Percentiles rank a stretch among this genome's conserved stretches.
These are phyloP conservation scores for Mycena alexandri DNA, from an alignment of 768 basidiomycete genomes.

Conservation along the genomic window DNA sequence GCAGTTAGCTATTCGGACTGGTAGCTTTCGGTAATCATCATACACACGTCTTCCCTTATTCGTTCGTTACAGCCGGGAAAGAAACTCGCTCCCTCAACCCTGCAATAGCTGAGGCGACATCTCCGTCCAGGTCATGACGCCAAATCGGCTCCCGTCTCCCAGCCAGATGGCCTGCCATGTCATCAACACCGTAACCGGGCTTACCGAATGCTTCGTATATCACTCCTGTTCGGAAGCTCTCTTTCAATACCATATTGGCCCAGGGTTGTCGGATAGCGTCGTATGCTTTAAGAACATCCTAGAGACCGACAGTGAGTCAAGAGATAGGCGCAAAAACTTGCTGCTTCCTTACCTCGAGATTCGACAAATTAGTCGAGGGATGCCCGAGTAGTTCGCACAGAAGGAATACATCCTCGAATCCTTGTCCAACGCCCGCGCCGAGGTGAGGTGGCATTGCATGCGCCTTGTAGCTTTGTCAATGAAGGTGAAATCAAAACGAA, in stretches of 20 bases:
- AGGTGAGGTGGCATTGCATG: slow-evolving; percentile 73
- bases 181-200: slow-evolving; percentile 45
- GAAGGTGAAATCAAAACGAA: background rate
- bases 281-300: slow-evolving; percentile 64
- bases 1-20: no score
- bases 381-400: slow-evolving; percentile 61
- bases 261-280: slow-evolving; percentile 59
- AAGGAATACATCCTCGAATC: slow-evolving; percentile 66
- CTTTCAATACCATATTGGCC: slow-evolving; percentile 61
- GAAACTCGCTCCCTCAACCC: slow-evolving; percentile 32
- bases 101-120: slow-evolving; percentile 50
- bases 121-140: slow-evolving; percentile 59
- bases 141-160: slow-evolving; percentile 64
- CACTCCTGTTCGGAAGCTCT: slow-evolving; percentile 56
- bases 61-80: slow-evolving; percentile 3
- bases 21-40: no score
- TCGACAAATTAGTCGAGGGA: slow-evolving; percentile 52
- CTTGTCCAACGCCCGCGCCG: slow-evolving; percentile 71
- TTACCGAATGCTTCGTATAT: slow-evolving; percentile 58
- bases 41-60: background rate
- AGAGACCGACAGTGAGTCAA: slow-evolving; percentile 6
- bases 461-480: slow-evolving; percentile 51
- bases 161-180: slow-evolving; percentile 49
- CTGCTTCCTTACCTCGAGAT: slow-evolving; percentile 53
- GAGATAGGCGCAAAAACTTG: background rate